Evolutionary conservation across 2,329 filamentous ascomycete genomes (phyloP), one percentile per base, ranked within the genome.

Genomic region (Furcasterigmium sp.): DNA sequence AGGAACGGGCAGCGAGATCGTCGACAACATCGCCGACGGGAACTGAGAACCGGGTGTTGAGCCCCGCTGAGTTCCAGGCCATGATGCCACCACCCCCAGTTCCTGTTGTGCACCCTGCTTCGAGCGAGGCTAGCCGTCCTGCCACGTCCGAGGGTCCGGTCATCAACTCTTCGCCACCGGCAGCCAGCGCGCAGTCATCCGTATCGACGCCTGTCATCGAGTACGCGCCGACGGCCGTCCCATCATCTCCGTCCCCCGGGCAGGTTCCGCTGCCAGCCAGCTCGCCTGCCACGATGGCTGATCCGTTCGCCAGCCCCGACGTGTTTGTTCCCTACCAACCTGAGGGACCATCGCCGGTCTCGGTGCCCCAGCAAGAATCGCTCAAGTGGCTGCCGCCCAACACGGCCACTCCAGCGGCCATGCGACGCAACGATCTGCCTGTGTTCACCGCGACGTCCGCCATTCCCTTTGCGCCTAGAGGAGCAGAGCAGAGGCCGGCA

Each of bases 301-400:
- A 15, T 15, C 32, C 3, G 32, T 17, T 7, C 9, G 14, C 28
- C 10, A 40, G 26, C 21, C 47, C 57, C 2, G 68, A 73, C 40
- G 53, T 72, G 18, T 80, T 80, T 47, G 63, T 80, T 19, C 67
- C 67, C 0, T 80, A 79, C 48, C 72, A 80, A 46, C 75, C 77
- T 0, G 69, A 76, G n/a, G 77, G 76, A 0, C 70, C 74, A 2
- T 47, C 61, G 0, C 65, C 75, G 1, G 55, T 59, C 4, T 41
- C 67, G 1, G 48, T 69, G 14, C 52, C 60, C 7, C 60, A 60
- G 25, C 56, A 63, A 23, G 67, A 69, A 47, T 58, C 65, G 5
- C 58, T 78, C 41, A 68, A 67, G 41, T 80, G 75, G 75, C 60
- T 78, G 19, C 70, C 73, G 13, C 72, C 75, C 4, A 76, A 74